phyloP scores from a whole-genome alignment of 2,329 filamentous ascomycete genomes.

The Fusarium siculi region DNA sequence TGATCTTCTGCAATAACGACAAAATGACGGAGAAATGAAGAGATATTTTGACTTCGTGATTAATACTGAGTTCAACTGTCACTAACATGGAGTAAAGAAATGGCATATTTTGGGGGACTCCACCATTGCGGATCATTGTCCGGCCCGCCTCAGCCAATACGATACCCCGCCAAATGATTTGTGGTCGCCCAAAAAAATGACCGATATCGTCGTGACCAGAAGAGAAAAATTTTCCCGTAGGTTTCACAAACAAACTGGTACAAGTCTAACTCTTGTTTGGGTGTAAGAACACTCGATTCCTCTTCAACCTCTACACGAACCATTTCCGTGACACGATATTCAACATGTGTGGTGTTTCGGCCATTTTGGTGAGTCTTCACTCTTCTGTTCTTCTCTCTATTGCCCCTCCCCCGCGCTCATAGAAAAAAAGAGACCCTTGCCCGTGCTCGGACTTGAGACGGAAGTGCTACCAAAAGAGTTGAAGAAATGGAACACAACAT shows the following conservation, averaged over 20 bases:
- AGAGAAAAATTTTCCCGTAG: conserved; percentile 23
- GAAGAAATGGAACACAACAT: not conserved
- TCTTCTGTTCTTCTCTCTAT: conserved; percentile 5
- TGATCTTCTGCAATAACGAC: not conserved
- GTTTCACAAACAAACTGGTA: conserved; percentile 24
- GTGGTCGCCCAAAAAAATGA: conserved; percentile 30
- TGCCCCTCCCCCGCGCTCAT: conserved; percentile 32
- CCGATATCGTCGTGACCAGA: conserved; percentile 29
- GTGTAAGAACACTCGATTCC: conserved; percentile 12
- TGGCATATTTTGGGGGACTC: conserved; percentile 4
- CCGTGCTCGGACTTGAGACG: conserved; percentile 26
- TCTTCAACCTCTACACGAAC: conserved; percentile 3
- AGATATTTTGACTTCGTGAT: not conserved
- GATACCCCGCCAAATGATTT: conserved; percentile 29
- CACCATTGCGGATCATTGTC: conserved; percentile 24
- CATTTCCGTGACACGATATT: conserved; percentile 17
- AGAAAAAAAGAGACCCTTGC: conserved; percentile 20
- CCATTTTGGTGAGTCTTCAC: conserved; percentile 30
- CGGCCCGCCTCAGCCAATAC: conserved; percentile 28
- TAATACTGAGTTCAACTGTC: not conserved
- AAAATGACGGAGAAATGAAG: not conserved
- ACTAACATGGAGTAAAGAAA: conserved; percentile 6
- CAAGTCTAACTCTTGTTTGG: conserved; percentile 15
- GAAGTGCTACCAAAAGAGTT: conserved; percentile 22
- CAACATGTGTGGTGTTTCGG: conserved; percentile 38